Evolutionary conservation across 495 filamentous ascomycete genomes (phyloP), one percentile per base, ranked within the genome.

Genomic region (Xanthoparmelia taractica): DNA sequence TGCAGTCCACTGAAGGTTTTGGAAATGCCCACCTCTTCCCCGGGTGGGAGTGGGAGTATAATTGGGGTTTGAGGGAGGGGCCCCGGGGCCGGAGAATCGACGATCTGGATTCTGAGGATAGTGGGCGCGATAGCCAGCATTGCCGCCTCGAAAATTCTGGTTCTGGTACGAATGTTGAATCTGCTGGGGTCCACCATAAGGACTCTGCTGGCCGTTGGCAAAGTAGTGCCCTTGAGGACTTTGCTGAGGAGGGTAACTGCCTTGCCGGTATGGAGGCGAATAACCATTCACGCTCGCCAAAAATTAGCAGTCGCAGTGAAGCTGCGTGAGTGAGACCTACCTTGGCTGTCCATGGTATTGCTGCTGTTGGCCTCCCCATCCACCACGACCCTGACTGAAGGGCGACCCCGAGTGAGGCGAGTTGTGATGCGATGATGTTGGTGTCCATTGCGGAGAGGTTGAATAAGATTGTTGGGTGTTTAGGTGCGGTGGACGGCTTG

Each of bases 331-430:
- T 43, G 60, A 47, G 37, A 68, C 83, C 73, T 76, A 89, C 87
- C 80, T 79, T 73, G 84, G 81, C 65, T 82, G 83, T 54, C 80
- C 80, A 48, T 77, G 79, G 68, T 83, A 84, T 47, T 78, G 78
- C 68, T 80, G 80, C 40, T 75, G 73, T 64, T 76, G 81, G 66
- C 82, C 82, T 65, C 75, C 76, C 76, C 85, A 83, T 33, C 81
- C 80, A 29, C 82, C 82, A 67, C 84, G 77, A 36, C 79, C 78
- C 59, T 73, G 73, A 43, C 74, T 75, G 71, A 86, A 86, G 2
- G 88, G 86, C 33, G 88, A 91, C 57, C 82, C 79, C 12, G 82
- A 79, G 45, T 82, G 82, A 41, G 89, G 88, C 13, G 86, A 91
- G 29, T 80, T 82, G 65, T 85, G 84, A 66, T 82, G 82, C n/a